Evolutionary conservation across 2,329 filamentous ascomycete genomes (phyloP), one percentile per base, ranked within the genome.

Genomic region (Talaromyces atroroseus): DNA sequence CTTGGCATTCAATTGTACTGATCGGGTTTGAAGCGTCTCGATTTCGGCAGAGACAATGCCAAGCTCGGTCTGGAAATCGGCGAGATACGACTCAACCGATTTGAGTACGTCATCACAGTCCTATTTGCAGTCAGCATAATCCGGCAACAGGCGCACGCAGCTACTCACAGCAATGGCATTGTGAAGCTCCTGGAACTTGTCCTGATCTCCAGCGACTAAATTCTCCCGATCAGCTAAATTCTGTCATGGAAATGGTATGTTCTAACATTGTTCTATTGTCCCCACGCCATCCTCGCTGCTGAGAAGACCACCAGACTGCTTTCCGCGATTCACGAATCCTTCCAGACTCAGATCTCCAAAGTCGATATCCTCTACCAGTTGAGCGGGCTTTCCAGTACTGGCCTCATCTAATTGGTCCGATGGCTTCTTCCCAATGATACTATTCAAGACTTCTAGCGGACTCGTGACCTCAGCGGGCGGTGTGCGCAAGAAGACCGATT

Each of bases 11-110:
- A 99, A 74, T 7, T 87, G 85, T 11, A 87, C 82, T 0, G 94
- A 99, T 48, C 94, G 85, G 52, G 87, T 86, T 74, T 99, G 94
- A 42, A 99, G 76, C 2, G 86, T 91, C 73, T 99, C 94, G 52
- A 99, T 99, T 69, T 99, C 94, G 6, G 91, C 87, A 1, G 94
- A 96, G 12, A 99, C 94, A 14, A 85, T 83, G 8, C 90, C 92
- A 11, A 99, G 82, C 71, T 99, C 95, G 59, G 91, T 89, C 68
- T 95, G 91, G 68, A 99, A 99, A 70, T 87, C 92, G 38, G 89
- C 89, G 53, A 99, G 80, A 69, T 96, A 97, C 32, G 84, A 86
- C 75, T 99, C 92, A 54, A 99, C 94, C 0, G 92, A 96, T 71
- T 86, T 89, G 47, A 97, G 81, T 51, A 97, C 90, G 68, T 95